phyloP scores from a whole-genome alignment of 345 rosid genomes.

The Eucalyptus pauciflora region DNA sequence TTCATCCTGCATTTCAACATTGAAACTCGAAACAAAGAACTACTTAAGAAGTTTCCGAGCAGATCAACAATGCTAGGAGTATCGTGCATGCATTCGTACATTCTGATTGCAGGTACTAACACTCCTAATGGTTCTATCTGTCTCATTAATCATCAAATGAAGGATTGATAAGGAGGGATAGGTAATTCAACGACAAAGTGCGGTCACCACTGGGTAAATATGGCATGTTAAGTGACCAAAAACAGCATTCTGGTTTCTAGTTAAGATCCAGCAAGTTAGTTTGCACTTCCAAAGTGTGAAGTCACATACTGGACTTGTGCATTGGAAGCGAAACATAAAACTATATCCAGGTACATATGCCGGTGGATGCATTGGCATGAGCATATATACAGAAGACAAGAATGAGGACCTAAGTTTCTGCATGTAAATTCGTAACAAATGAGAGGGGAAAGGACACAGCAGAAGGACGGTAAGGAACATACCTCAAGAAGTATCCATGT shows the following conservation, averaged over 20 bases:
- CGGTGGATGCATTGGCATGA: background rate
- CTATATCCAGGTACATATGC: background rate
- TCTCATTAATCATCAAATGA: background rate
- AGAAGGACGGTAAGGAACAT: background rate
- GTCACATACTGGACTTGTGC: background rate
- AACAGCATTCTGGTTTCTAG: background rate
- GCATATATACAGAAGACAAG: background rate
- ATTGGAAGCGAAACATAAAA: background rate
- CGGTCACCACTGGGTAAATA: background rate
- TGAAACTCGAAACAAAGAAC: background rate
- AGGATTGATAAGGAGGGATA: background rate
- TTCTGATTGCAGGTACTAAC: background rate
- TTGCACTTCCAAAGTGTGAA: background rate
- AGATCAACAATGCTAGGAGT: background rate
- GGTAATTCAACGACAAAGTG: background rate
- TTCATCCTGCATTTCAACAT: background rate
- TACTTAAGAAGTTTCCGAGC: background rate
- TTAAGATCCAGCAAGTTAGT: background rate
- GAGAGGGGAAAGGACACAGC: background rate
- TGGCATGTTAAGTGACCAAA: background rate
- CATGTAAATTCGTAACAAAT: background rate
- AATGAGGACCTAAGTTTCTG: background rate
- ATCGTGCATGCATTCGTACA: background rate
- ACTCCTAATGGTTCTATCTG: background rate
- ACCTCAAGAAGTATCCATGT: constrained; percentile 32